Conservation (phyloP, 179 eudicot genomes). For the Spinacia oleracea region DNA sequence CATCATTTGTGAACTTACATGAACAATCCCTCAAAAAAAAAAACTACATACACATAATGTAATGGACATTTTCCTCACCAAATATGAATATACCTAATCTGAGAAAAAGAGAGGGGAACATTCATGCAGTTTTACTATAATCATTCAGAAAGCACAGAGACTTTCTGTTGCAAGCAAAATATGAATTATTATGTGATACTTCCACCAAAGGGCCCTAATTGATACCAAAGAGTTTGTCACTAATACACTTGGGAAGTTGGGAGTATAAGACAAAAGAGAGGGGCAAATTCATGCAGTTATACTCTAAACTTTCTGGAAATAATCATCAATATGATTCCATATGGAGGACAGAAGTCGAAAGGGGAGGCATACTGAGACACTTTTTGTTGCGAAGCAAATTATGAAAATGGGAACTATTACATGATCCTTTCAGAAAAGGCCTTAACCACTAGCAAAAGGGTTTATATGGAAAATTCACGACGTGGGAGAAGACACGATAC, state of each 20-base stretch:
- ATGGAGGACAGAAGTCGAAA: background rate
- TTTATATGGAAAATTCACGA: background rate
- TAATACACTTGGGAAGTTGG: background rate
- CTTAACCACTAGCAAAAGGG: conserved; percentile 20
- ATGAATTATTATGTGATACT: background rate
- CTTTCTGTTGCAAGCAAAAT: background rate
- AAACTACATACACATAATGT: no score
- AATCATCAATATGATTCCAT: background rate
- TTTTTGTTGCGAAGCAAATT: background rate
- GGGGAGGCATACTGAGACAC: background rate
- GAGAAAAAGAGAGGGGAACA: background rate
- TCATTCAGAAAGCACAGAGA: background rate
- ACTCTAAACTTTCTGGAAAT: no score
- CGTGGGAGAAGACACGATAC: background rate
- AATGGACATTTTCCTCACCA: background rate
- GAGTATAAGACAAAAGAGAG: background rate
- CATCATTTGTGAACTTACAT: background rate
- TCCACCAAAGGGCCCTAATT: conserved; percentile 1
- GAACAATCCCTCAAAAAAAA: no score
- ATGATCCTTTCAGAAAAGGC: background rate
- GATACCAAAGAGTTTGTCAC: conserved; percentile 9
- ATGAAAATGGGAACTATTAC: background rate
- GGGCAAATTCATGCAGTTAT: no score
- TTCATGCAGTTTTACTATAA: background rate
- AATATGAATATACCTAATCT: background rate